Conservation (phyloP, 305 asterid genomes). For the Solanum hybrid region DNA sequence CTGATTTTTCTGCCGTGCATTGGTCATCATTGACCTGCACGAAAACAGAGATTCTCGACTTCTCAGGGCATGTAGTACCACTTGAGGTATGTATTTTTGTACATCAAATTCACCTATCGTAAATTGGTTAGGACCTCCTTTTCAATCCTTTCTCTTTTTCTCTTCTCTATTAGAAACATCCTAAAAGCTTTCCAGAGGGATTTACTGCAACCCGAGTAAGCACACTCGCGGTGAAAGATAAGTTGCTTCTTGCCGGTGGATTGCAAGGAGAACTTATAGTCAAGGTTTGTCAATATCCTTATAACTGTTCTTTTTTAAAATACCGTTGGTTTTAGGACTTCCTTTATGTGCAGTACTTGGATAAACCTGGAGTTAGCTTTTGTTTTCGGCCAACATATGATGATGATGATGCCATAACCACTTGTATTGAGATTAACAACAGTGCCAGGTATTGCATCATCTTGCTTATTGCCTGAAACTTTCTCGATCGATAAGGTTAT, state of each 20-base stretch:
- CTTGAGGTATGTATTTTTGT: slow-evolving; percentile 44
- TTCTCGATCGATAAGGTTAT: background rate
- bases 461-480: background rate
- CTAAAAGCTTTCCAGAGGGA: slow-evolving; percentile 85
- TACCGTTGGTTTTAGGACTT: background rate
- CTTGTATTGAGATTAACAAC: slow-evolving; percentile 65
- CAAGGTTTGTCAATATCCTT: slow-evolving; percentile 14
- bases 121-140: background rate
- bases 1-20: slow-evolving; percentile 26
- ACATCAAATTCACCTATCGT: background rate
- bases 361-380: slow-evolving; percentile 71
- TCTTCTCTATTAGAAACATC: slow-evolving; percentile 51
- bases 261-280: slow-evolving; percentile 23
- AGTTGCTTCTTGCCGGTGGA: slow-evolving; percentile 84
- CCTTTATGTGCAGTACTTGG: slow-evolving; percentile 43
- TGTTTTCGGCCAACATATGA: slow-evolving; percentile 64
- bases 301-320: background rate
- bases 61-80: slow-evolving; percentile 36
- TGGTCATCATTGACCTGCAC: slow-evolving; percentile 24
- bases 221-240: slow-evolving; percentile 80
- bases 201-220: slow-evolving; percentile 74
- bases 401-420: slow-evolving; percentile 71
- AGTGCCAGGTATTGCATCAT: slow-evolving; percentile 44
- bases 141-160: background rate
- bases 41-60: slow-evolving; percentile 7